Base-by-base conservation (phyloP, 805 yeast genomes). In the Hanseniaspora jakobsenii region DNA sequence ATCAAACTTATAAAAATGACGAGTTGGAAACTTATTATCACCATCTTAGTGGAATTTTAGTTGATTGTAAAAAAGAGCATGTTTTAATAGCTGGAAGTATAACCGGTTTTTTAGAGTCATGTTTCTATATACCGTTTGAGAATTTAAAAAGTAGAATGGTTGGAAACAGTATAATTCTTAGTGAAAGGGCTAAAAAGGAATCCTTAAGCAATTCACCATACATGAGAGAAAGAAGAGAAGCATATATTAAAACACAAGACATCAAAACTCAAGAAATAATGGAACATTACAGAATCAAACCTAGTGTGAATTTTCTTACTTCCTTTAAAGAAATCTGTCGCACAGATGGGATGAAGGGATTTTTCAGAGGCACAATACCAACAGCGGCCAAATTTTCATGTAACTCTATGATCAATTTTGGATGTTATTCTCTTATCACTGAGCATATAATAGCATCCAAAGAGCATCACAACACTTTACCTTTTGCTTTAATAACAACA, bases 111-210 rank as follows among this genome's bases (percentile, higher is more conserved):
- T 19, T 46, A 27, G 48, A 46, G 30, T 38, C 44, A 2, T 34
- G 40, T 23, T 36, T 36, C 26, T 38, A 39, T 29, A 46, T 46
- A 24, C 48, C 48, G 10, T 46, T 46, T 39, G 48, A 46, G 16
- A 46, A 46, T 13, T n/a, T 46, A 31, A 46, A 46, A 26, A 38
- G 44, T 16, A 39, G 48, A 21, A 38, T 46, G 48, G 41, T 46
- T 35, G 48, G 48, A 16, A 46, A 46, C 16, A 35, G 44, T 18
- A 39, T 46, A 3, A 24, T 32, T 9, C 22, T 30, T 5, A 32
- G 40, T 10, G 48, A 46, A 30, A 28, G 41, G 13, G 14, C 13
- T 12, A 44, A 46, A 31, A 27, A 32, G 13, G 34, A 29, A 7
- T 18, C 16, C 6, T 16, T 46, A 7, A 36, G 39, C 19, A 38